Percentiles rank a stretch among this genome's conserved stretches.
phyloP scores from a whole-genome alignment of 73 alveolate genomes.

The Symbiodinium natans region DNA sequence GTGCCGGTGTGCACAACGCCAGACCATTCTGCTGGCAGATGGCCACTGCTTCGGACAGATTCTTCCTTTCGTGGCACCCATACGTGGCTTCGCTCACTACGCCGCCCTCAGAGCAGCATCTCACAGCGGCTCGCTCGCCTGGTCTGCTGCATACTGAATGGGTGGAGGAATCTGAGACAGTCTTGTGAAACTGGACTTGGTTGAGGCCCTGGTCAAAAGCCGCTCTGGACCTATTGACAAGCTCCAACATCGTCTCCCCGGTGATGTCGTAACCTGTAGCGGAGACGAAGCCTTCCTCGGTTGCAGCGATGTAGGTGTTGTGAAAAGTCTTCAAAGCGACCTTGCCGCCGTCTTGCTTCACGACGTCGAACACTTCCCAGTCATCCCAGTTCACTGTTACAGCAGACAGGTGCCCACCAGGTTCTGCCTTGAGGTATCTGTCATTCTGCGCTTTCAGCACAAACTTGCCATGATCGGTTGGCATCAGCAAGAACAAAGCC shows the following conservation, averaged over 20 bases:
- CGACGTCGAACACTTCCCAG: conserved; percentile 40
- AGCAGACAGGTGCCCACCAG: conserved; percentile 26
- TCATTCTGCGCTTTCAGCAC: neutral
- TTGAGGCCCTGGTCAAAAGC: conserved; percentile 13
- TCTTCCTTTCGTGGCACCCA: conserved; percentile 29
- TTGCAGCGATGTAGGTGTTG: neutral
- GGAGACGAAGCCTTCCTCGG: neutral
- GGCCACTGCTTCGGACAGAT: conserved; percentile 37
- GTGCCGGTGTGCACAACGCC: neutral
- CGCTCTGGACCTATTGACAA: conserved; percentile 36
- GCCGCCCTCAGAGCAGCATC: conserved; percentile 14
- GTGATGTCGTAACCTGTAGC: conserved; percentile 9
- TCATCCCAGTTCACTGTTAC: conserved; percentile 70
- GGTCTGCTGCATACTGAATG: conserved; percentile 35
- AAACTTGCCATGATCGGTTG: neutral
- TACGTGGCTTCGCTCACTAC: neutral
- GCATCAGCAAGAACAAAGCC: conserved; percentile 46
- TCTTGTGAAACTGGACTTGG: neutral
- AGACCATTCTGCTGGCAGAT: conserved; percentile 38
- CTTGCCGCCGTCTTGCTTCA: neutral
- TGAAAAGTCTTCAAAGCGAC: conserved; percentile 35
- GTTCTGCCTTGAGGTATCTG: neutral
- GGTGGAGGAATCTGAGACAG: neutral
- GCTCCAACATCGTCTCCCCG: neutral
- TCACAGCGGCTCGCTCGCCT: neutral